Evolutionary conservation across 805 yeast species (phyloP), one percentile per base, ranked within the genome.

Genomic region (Kodamaea restingae): DNA sequence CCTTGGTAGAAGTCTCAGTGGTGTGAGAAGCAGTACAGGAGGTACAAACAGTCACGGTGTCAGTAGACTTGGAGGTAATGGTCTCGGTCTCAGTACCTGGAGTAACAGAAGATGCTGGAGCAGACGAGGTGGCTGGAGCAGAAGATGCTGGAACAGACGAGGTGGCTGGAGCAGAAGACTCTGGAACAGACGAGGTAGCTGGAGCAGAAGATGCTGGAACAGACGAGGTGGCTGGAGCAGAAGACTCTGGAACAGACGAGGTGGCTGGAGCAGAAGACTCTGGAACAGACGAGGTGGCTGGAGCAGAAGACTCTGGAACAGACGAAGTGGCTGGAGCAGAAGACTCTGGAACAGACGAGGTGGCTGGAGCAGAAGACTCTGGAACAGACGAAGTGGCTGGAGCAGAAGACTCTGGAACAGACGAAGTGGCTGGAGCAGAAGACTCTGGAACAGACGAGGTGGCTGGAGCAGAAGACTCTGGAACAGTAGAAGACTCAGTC

Each of bases 31-130:
- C 32, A n/a, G n/a, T n/a, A n/a, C n/a, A n/a, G n/a, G n/a, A n/a
- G n/a, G n/a, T n/a, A n/a, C n/a, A 9, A 21, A 9, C 9, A 44
- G 65, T 60, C 46, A 62, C 59, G 29, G 60, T 43, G 51, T 65
- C 67, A 35, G 69, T 62, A 49, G 67, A n/a, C n/a, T n/a, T n/a
- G n/a, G n/a, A n/a, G n/a, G n/a, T n/a, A n/a, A n/a, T n/a, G n/a
- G n/a, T n/a, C n/a, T n/a, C n/a, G n/a, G n/a, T n/a, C n/a, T n/a
- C n/a, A 14, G 40, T 32, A 15, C 15, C 30, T 36, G 24, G 45
- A 29, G 26, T 15, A 8, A 36, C 18, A 4, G 34, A 15, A 7
- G 41, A 28, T 6, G 38, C 17, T 12, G 35, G 11, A 22, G 33
- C 24, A 32, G 43, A 17, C 5, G 44, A 18, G 14, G 38, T 21